Evolutionary conservation across 2,329 filamentous ascomycete species (phyloP).

Genomic region (Penicillium thymicola): DNA sequence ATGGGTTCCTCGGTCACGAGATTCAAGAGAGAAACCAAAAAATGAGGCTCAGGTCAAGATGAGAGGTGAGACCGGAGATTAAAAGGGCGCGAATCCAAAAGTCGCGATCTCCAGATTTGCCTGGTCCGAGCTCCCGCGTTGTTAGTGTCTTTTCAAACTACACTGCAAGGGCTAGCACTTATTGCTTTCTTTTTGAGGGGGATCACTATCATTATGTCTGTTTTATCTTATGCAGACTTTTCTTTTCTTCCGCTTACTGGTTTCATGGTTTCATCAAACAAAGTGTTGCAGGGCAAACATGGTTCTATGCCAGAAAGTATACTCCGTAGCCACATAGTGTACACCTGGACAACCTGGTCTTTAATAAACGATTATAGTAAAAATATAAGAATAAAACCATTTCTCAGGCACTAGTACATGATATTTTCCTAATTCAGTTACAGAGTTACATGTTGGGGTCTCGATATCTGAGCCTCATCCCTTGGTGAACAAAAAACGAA

Average conservation of each 20-base stretch:
- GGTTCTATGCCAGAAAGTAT: not conserved
- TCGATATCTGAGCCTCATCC: not conserved
- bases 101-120: conserved; percentile 39
- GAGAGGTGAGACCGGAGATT: conserved; percentile 9
- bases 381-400: fast-evolving
- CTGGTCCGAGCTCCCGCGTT: conserved; percentile 36
- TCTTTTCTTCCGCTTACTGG: not conserved
- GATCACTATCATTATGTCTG: not conserved
- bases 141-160: conserved; percentile 4
- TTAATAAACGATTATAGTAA: not conserved
- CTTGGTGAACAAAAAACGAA: not conserved
- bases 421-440: not conserved
- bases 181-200: not conserved
- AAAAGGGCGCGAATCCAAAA: conserved; percentile 28
- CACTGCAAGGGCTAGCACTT: not conserved
- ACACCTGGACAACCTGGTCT: not conserved
- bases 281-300: not conserved
- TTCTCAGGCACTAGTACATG: not conserved
- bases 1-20: not conserved
- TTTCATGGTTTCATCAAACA: not conserved
- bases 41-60: conserved; percentile 2
- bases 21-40: not conserved
- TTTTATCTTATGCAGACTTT: not conserved
- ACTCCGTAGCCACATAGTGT: not conserved
- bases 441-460: not conserved